These are phyloP conservation scores for Rhexocercosporidium sp. DNA, from an alignment of 2,329 filamentous ascomycete genomes.

Conservation along the genomic window DNA sequence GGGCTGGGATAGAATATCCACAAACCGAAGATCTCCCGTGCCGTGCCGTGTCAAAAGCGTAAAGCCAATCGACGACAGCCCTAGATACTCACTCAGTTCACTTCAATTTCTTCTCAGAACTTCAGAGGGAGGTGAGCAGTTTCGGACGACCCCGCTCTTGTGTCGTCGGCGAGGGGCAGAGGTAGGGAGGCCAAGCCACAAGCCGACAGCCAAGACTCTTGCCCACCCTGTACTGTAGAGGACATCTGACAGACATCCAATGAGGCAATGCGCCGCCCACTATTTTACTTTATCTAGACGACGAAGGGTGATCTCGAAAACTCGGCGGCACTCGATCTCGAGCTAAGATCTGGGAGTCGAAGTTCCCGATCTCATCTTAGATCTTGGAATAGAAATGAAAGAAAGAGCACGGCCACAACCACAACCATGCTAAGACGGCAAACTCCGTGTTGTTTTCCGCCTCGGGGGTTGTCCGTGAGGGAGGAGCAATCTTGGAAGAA, in stretches of 20 bases:
- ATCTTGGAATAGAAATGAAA: too few species aligned
- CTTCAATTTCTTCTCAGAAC: background rate
- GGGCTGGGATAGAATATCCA: background rate
- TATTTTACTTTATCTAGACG: conserved; percentile 4
- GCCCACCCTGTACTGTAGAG: background rate
- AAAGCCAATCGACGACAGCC: background rate
- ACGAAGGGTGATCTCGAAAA: background rate
- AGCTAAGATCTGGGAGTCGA: background rate
- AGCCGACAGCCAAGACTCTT: background rate
- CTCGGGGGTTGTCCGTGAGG: too few species aligned
- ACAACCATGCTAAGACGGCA: background rate
- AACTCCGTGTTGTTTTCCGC: background rate
- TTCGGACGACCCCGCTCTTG: too few species aligned
- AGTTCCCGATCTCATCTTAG: too few species aligned
- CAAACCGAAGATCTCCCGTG: background rate
- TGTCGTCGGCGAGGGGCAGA: too few species aligned
- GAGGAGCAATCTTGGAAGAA: background rate
- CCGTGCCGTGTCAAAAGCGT: background rate
- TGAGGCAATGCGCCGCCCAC: background rate
- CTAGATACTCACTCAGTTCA: too few species aligned
- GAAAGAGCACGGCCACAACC: background rate
- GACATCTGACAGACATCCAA: background rate
- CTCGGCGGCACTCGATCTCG: background rate
- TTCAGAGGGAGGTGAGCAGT: too few species aligned
- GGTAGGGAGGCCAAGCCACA: background rate